These are phyloP conservation scores for Pharnaceum exiguum DNA, from an alignment of 148 eudicot genomes.

Conservation along the genomic window DNA sequence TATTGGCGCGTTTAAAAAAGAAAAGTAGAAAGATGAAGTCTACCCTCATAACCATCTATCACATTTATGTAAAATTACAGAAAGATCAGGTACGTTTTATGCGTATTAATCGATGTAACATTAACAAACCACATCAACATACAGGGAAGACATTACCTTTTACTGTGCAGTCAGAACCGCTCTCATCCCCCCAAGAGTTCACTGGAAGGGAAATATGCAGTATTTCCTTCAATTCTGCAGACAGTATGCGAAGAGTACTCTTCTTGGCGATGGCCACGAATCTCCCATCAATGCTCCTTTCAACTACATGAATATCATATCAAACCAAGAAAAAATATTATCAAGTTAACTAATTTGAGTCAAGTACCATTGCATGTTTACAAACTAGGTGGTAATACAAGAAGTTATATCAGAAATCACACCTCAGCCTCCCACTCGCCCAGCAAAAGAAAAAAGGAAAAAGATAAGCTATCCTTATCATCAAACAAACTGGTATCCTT, in stretches of 20 bases:
- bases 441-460: too few relatives aligned
- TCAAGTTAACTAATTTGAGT: too few relatives aligned
- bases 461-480: too few relatives aligned
- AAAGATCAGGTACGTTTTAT: not conserved
- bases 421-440: too few relatives aligned
- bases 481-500: too few relatives aligned
- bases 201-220: constrained; percentile 43
- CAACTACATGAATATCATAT: constrained; percentile 41
- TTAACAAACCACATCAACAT: not conserved
- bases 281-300: constrained; percentile 61
- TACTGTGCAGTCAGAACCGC: constrained; percentile 26
- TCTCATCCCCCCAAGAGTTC: constrained; percentile 48
- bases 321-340: constrained; percentile 5
- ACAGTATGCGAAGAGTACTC: constrained; percentile 48
- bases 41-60: not conserved
- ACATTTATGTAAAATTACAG: not conserved
- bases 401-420: too few relatives aligned
- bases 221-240: constrained; percentile 57
- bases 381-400: not conserved
- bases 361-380: too few relatives aligned
- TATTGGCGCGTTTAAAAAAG: too few relatives aligned
- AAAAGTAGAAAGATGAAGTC: too few relatives aligned
- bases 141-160: constrained; percentile 45
- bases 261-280: constrained; percentile 65
- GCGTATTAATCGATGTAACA: not conserved